Conservation (phyloP, 129 eudicot species). For the Scalesia atractyloides region DNA sequence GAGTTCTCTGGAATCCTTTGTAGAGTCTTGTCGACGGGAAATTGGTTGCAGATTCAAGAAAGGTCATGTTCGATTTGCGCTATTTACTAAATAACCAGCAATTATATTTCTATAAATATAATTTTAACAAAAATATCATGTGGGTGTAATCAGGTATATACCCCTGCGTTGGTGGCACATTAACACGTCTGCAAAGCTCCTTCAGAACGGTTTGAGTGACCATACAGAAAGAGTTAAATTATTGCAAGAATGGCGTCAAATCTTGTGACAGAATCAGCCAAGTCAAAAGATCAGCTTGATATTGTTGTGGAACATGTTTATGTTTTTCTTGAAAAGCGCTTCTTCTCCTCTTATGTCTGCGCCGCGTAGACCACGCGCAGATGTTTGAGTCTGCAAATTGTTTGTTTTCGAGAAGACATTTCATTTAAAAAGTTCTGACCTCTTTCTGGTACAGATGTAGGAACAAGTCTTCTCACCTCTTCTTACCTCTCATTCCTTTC, state of each 20-base stretch:
- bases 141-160: constrained; percentile 42
- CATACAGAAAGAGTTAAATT: constrained; percentile 73
- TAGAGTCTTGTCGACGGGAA: constrained; percentile 85
- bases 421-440: too few relatives aligned
- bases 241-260: constrained; percentile 83
- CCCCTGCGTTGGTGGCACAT: constrained; percentile 82
- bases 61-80: constrained; percentile 19
- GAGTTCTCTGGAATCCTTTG: constrained; percentile 95
- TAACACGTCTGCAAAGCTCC: constrained; percentile 48
- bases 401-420: too few relatives aligned
- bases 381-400: too few relatives aligned
- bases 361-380: too few relatives aligned
- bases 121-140: not conserved
- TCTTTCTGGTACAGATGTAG: too few relatives aligned
- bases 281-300: constrained; percentile 82
- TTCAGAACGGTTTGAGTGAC: constrained; percentile 49
- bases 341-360: too few relatives aligned
- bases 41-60: constrained; percentile 96
- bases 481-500: too few relatives aligned
- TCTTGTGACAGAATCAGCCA: constrained; percentile 79
- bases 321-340: too few relatives aligned
- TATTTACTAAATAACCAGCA: not conserved
- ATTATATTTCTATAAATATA: not conserved
- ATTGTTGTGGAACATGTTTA: constrained; percentile 81
- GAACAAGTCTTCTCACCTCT: too few relatives aligned